Base-by-base conservation (phyloP, 192 early-diverging fungal species). In the Polychytrium aggregatum region DNA sequence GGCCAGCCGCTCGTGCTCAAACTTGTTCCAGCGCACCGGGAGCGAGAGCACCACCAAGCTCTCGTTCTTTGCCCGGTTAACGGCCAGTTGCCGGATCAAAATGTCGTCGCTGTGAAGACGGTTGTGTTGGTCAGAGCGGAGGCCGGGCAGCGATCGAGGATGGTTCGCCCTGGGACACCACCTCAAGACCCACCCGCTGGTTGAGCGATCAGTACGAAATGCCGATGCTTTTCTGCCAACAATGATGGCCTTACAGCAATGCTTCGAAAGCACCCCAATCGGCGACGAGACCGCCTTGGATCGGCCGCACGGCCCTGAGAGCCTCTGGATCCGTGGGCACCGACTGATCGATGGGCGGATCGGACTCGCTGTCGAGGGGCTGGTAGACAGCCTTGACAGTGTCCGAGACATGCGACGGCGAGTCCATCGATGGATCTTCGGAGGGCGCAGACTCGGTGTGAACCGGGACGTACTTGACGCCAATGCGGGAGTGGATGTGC, bases 11-110 rank as follows among this genome's bases (percentile, higher is more conserved):
- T 90, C 88, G 43, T 79, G 65, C 40, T 94, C 84, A 6, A 71
- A 57, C 49, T 86, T 87, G 14, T 81, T 71, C 92, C 90, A 96
- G 31, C 63, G 53, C 31, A 74, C 65, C n/a, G 95, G 95, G 2
- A 90, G 72, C 17, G 79, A 68, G 31, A 92, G 62, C 45, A 96
- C 38, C 0, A 91, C 73, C 13, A 87, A 83, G 29, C 72, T 76
- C 14, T 82, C 78, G 64, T 92, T 94, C 25, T 72, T 65, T 0
- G 77, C 64, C 44, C 86, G 72, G 35, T 82, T 82, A 34, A 95
- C 79, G 21, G 69, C 64, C 4, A 93, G 65, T 50, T 90, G 82
- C 53, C 80, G 77, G 44, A 86, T 79, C 10, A 97, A 50, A 33
- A 91, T 63, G 45, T 90, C 81, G 48, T 81, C 60, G 67, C 84